Evolutionary conservation across 164 flowering plant genomes (phyloP).

Genomic region (Sextonia rubra): DNA sequence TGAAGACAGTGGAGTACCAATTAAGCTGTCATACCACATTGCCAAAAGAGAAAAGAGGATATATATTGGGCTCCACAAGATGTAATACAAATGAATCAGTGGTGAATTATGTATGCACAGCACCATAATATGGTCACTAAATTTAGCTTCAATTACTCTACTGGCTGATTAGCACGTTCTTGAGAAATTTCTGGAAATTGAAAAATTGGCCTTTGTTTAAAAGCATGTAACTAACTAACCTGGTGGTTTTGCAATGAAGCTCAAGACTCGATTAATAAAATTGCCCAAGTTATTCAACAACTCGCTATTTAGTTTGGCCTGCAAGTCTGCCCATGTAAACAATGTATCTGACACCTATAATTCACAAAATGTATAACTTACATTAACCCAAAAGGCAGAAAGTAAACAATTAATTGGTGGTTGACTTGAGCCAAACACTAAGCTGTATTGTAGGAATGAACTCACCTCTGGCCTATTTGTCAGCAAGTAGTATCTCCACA

Average conservation of each 20-base stretch:
- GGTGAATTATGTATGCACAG: too few relatives aligned
- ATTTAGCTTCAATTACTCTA: background rate
- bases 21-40: too few relatives aligned
- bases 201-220: background rate
- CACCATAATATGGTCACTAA: background rate
- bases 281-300: slow-evolving; percentile 86
- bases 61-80: too few relatives aligned
- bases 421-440: too few relatives aligned
- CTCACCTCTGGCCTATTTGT: slow-evolving; percentile 92
- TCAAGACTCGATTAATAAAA: slow-evolving; percentile 82
- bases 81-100: too few relatives aligned
- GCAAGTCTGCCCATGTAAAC: slow-evolving; percentile 86
- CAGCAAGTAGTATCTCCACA: slow-evolving; percentile 92
- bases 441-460: background rate
- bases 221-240: slow-evolving; percentile 34
- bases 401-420: background rate
- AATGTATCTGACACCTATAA: slow-evolving; percentile 80
- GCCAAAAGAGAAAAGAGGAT: too few relatives aligned
- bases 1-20: too few relatives aligned
- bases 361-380: background rate
- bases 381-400: background rate
- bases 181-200: background rate
- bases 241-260: slow-evolving; percentile 82
- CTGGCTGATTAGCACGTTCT: background rate
- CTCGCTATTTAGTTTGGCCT: slow-evolving; percentile 85